A percentile compares a stretch with the other conserved stretches of the same genome.
These are phyloP conservation scores for Hypoxylon sp. DNA, from an alignment of 2,329 filamentous ascomycete genomes.

Conservation along the genomic window DNA sequence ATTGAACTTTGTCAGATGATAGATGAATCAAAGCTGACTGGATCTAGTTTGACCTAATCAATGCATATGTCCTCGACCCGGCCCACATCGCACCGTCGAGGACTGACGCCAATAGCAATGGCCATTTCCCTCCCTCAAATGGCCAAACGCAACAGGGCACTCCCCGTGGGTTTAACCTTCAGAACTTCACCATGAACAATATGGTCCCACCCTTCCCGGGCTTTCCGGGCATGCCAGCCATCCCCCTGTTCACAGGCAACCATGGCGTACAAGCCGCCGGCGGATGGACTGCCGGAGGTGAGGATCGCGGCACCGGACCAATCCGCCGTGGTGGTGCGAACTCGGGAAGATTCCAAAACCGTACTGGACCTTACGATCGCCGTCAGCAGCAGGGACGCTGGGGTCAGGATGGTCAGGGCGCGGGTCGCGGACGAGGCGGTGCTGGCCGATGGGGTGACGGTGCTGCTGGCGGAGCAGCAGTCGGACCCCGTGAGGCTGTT, in stretches of 20 bases:
- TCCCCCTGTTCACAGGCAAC: conserved; percentile 68
- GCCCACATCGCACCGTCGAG: conserved; percentile 94
- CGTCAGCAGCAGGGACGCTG: conserved; percentile 70
- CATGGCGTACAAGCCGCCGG: conserved; percentile 60
- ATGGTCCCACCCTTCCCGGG: conserved; percentile 72
- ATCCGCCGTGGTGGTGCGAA: conserved; percentile 75
- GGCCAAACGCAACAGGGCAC: conserved; percentile 85
- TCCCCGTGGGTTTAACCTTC: conserved; percentile 90
- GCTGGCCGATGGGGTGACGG: conserved; percentile 79
- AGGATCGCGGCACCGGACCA: conserved; percentile 73
- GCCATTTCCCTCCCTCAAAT: conserved; percentile 88
- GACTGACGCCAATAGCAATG: conserved; percentile 94
- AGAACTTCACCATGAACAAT: conserved; percentile 75
- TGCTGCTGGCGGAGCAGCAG: conserved; percentile 78
- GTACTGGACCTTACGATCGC: conserved; percentile 82
- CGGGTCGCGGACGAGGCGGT: conserved; percentile 68
- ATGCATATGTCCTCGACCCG: conserved; percentile 93
- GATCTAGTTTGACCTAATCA: conserved; percentile 85
- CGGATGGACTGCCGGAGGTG: conserved; percentile 67
- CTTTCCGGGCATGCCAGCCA: conserved; percentile 69
- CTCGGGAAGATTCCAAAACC: conserved; percentile 71
- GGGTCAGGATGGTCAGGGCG: conserved; percentile 64
- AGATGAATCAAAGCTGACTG: conserved; percentile 54
- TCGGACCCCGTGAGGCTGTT: conserved; percentile 91
- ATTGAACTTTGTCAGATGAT: conserved; percentile 54